Evolutionary conservation across 495 filamentous ascomycete genomes (phyloP), one percentile per base, ranked within the genome.

Genomic region (Trichoderma virens): DNA sequence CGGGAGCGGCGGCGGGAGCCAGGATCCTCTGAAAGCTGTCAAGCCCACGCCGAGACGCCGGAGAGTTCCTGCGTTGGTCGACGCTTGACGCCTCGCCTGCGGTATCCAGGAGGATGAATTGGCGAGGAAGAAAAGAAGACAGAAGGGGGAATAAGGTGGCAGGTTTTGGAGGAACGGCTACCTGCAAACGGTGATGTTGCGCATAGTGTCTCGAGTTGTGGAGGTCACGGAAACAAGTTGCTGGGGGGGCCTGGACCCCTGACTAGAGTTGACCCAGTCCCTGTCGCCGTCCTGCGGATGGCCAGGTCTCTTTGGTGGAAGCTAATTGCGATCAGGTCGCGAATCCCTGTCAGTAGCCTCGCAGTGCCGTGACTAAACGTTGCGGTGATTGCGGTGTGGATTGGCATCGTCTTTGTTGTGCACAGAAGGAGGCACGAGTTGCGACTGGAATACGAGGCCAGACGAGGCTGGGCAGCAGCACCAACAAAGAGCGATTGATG

Each of bases 191-290:
- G 54, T 70, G 70, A 65, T 73, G 76, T 78, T 76, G 75, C 77
- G 73, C 74, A 71, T 76, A 73, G 73, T 74, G 78, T 81, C 76
- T 81, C 75, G 72, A 75, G 64, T 43, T 59, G 35, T 32, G 63
- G 31, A 61, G 59, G 59, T 61, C 31, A 11, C 59, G 41, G 61
- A 41, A 47, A 47, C 20, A 35, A 28, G 61, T 62, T 30, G 51
- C 51, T 56, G 51, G 51, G 51, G 51, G 6, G 5, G 51, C 8
- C 5, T 7, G 51, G 51, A 56, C 51, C 51, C 51, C 51, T 56
- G 51, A 56, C 51, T 30, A 56, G 51, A 56, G 9, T 4, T 3
- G 16, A 23, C 51, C 51, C 30, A 25, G 25, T 11, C 51, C 51
- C 51, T 56, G 51, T 56, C 51, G 25, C 51, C 30, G n/a, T 7